A percentile compares a stretch with the other conserved stretches of the same genome.
phyloP scores from a whole-genome alignment of 2,329 filamentous ascomycete genomes.

The Colletotrichum sp. region DNA sequence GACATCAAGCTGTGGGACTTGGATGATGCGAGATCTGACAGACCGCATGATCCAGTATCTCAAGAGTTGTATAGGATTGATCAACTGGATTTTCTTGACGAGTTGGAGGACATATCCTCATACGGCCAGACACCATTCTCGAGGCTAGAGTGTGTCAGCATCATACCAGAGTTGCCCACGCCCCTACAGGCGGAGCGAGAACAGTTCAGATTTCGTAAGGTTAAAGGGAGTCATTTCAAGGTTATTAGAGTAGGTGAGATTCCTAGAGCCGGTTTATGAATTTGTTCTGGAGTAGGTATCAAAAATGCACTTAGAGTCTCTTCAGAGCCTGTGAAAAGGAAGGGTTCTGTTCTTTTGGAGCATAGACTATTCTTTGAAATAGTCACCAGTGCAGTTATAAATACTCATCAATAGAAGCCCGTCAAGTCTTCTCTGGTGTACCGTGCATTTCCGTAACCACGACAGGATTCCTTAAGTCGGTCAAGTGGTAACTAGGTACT shows the following conservation, averaged over 20 bases:
- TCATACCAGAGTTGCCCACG: fast-evolving
- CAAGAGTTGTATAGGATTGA: neutral
- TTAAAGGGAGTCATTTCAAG: fast-evolving
- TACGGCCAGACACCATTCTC: fast-evolving
- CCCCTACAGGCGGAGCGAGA: neutral
- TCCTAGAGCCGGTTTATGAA: too few species aligned
- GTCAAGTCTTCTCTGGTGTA: too few species aligned
- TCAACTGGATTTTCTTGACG: neutral
- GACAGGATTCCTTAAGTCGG: too few species aligned
- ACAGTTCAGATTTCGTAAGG: fast-evolving
- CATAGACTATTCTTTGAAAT: too few species aligned
- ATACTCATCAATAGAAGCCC: too few species aligned
- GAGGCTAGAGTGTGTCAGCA: fast-evolving
- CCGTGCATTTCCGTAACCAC: too few species aligned
- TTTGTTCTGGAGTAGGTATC: too few species aligned
- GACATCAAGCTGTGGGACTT: neutral
- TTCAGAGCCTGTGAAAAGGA: too few species aligned
- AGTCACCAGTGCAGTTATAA: too few species aligned
- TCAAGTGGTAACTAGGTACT: too few species aligned
- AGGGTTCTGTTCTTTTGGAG: too few species aligned
- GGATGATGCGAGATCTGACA: neutral
- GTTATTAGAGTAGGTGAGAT: fast-evolving
- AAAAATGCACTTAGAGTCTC: too few species aligned
- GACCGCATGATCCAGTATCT: fast-evolving
- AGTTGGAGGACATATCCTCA: fast-evolving